Evolutionary conservation across 495 filamentous ascomycete genomes (phyloP).

Genomic region (Clohesyomyces aquaticus): DNA sequence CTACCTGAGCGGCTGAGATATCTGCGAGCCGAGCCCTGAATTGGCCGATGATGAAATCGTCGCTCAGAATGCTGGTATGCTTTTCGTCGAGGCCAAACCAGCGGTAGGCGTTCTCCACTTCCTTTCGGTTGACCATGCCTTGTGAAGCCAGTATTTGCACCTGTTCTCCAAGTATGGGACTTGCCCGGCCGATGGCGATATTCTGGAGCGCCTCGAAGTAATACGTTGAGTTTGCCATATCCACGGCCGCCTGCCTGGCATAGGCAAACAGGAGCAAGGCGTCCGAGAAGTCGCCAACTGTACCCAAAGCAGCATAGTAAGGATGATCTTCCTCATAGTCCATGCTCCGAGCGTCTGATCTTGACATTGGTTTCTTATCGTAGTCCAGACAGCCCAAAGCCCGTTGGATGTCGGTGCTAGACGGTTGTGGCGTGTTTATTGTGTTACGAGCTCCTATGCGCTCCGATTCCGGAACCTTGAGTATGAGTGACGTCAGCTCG

Average conservation of each 20-base stretch:
- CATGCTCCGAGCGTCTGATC: constrained; percentile 4
- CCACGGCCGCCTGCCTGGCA: constrained; percentile 47
- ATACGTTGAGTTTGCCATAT: constrained; percentile 49
- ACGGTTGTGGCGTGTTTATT: constrained; percentile 43
- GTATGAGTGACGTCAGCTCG: constrained; percentile 47
- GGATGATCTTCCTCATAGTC: constrained; percentile 44
- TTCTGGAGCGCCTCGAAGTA: constrained; percentile 56
- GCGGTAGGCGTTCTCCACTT: constrained; percentile 55
- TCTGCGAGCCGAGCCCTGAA: constrained; percentile 60
- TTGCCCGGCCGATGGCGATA: constrained; percentile 49
- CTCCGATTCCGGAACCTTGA: constrained; percentile 46
- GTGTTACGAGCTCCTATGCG: constrained; percentile 47
- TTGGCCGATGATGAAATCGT: constrained; percentile 61
- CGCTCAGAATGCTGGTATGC: constrained; percentile 49
- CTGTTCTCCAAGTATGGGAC: constrained; percentile 49
- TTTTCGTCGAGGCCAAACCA: constrained; percentile 54
- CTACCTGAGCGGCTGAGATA: constrained; percentile 50
- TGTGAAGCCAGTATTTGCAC: constrained; percentile 50
- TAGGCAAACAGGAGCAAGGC: constrained; percentile 57
- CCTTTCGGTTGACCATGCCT: constrained; percentile 48
- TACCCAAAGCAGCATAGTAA: constrained; percentile 54
- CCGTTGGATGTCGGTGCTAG: constrained; percentile 49
- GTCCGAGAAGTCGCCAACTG: constrained; percentile 55
- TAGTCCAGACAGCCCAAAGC: constrained; percentile 56
- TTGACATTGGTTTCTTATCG: constrained; percentile 27